phyloP scores from a whole-genome alignment of 2,329 filamentous ascomycete genomes.

The Neofusicoccum sp. region DNA sequence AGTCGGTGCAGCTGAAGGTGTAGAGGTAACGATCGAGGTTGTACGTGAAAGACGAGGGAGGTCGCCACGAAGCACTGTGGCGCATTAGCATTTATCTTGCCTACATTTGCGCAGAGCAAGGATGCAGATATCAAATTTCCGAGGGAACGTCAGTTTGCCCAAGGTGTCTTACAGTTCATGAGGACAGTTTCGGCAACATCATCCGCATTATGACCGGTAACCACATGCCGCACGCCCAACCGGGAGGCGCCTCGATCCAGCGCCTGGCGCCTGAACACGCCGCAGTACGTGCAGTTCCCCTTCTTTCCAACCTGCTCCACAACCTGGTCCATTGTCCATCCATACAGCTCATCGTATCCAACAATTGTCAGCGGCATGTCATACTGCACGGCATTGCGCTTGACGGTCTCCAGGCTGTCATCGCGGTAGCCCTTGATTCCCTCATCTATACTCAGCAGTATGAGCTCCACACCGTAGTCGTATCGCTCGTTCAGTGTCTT shows the following conservation, averaged over 20 bases:
- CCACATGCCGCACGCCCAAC: constrained; percentile 86
- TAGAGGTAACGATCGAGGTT: constrained; percentile 79
- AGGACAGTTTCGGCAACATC: constrained; percentile 96
- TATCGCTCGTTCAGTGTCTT: constrained; percentile 93
- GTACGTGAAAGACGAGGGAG: constrained; percentile 83
- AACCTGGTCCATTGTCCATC: constrained; percentile 99
- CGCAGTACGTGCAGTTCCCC: constrained; percentile 98
- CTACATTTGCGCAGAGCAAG: neutral
- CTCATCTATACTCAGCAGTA: constrained; percentile 91
- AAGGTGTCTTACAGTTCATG: constrained; percentile 69
- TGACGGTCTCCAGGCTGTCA: constrained; percentile 94
- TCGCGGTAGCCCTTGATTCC: constrained; percentile 97
- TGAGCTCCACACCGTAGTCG: constrained; percentile 80
- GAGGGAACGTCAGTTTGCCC: neutral
- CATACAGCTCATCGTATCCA: constrained; percentile 91
- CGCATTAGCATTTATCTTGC: constrained; percentile 7
- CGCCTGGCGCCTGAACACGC: constrained; percentile 92
- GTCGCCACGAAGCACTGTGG: constrained; percentile 75
- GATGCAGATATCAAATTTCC: neutral
- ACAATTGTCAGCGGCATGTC: constrained; percentile 90
- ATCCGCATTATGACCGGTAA: constrained; percentile 97
- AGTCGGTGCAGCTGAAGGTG: constrained; percentile 52
- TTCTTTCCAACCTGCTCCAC: constrained; percentile 96
- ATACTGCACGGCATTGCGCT: constrained; percentile 89
- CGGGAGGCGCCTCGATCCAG: constrained; percentile 89